Evolutionary conservation across 495 filamentous ascomycete genomes (phyloP), one percentile per base, ranked within the genome.

Genomic region (Aspergillus affinis): DNA sequence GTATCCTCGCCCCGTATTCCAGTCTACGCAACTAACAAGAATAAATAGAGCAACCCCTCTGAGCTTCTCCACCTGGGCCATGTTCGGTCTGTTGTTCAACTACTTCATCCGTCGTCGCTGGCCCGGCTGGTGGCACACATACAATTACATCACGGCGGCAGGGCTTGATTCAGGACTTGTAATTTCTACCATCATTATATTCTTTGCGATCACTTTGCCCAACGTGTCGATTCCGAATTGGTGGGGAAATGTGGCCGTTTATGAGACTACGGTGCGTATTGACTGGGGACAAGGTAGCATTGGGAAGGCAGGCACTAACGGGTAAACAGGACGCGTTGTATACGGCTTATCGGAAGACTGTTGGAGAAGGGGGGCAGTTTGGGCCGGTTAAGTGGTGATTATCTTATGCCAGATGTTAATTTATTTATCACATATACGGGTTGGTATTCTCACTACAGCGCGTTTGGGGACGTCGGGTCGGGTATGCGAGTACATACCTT

Each of bases 81-180:
- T 84, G 32, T 82, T 88, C 19, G 88, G 88, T 3, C 78, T 82
- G 54, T 48, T 84, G 46, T 90, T 90, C 75, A 88, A 90, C 69
- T 87, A 83, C 68, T 83, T 72, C 54, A 82, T 90, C 60, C 78
- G 83, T 45, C 76, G 85, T 61, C 78, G 80, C 60, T 85, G 77
- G 72, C 81, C 78, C 32, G 87, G 87, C 32, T 90, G 88, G 88
- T 90, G 87, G 88, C 77, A 87, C 76, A 84, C 87, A 61, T 91
- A 90, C 71, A 92, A 91, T 76, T 92, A 91, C 69, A 78, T 91
- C 63, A 82, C 86, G 0, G 89, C 88, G 20, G 88, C 89, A 0
- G 89, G 84, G 4, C 75, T 93, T 59, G 87, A 90, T 64, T 82
- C 83, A 51, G 89, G 88, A 13, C 76, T 91, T 21, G 81, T 82